A percentile compares a stretch with the other conserved stretches of the same genome.
Conservation (phyloP, 495 filamentous ascomycete species). For the Stereocaulon alpinum region DNA sequence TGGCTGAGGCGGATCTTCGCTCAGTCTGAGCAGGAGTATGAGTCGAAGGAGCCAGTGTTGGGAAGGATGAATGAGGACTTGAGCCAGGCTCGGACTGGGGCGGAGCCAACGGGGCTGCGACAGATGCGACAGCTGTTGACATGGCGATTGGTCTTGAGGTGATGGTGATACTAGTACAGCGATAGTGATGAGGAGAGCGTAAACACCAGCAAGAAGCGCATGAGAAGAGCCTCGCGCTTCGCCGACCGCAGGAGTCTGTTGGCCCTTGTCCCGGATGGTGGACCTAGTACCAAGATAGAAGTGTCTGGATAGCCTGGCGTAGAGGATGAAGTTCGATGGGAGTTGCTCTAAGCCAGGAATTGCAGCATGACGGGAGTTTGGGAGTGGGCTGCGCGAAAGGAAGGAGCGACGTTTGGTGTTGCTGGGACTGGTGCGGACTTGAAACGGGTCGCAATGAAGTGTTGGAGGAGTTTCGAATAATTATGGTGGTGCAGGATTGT, state of each 20-base stretch:
- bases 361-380: neutral
- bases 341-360: neutral
- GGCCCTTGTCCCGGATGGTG: neutral
- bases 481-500: neutral
- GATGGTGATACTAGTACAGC: slow-evolving; percentile 3
- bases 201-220: slow-evolving; percentile 6
- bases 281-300: neutral
- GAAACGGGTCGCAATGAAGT: slow-evolving; percentile 7
- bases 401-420: neutral
- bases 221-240: slow-evolving; percentile 15
- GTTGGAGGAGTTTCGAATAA: slow-evolving; percentile 5
- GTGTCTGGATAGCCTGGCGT: neutral
- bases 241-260: neutral
- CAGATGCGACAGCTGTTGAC: slow-evolving; percentile 45
- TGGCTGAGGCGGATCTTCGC: slow-evolving; percentile 22
- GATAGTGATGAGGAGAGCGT: neutral
- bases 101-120: slow-evolving; percentile 36
- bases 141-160: slow-evolving; percentile 25
- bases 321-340: neutral
- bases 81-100: slow-evolving; percentile 38
- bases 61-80: slow-evolving; percentile 38
- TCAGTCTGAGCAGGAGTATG: slow-evolving; percentile 22
- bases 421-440: slow-evolving; percentile 8
- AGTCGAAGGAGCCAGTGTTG: slow-evolving; percentile 32
- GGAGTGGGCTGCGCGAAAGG: neutral